Evolutionary conservation across 2,329 filamentous ascomycete species (phyloP), one percentile per base, ranked within the genome.

Genomic region (Ophiostoma ulmi): DNA sequence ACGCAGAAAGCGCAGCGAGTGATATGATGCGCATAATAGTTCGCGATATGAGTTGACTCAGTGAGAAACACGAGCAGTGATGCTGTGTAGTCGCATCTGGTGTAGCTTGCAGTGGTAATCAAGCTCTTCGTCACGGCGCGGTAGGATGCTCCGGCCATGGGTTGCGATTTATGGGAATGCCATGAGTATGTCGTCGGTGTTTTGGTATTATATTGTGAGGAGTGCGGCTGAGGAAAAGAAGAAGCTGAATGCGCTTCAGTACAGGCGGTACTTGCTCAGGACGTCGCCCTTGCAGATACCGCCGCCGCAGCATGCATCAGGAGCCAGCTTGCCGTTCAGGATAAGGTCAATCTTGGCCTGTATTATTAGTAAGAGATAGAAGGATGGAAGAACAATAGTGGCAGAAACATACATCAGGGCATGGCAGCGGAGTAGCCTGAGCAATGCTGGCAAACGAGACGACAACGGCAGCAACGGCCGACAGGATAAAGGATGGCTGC

Each of bases 261-360:
- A 36, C 44, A 41, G 48, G 14, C 64, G 26, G 41, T 69, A 35
- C 73, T 72, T 73, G 69, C 84, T 75, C 63, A 86, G 82, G 67
- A 85, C 82, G 72, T 84, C 81, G 69, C 81, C 81, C 70, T 83
- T 82, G 77, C 84, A 86, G 44, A 78, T 78, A 68, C 85, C 84
- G 73, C 86, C 85, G n/a, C 82, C 83, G 76, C 85, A 87, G 76
- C 85, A 86, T 14, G 78, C 81, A 38, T 84, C 81, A n/a, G 83
- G 80, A 26, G 80, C 79, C 72, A 84, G 78, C 38, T 81, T 76
- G 69, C 84, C 83, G 38, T 78, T 81, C 66, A 86, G 80, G 55
- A 86, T 86, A 17, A 77, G 75, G 73, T 83, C 81, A 69, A 80
- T 75, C 72, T 79, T 80, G 20, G 74, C 70, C 78, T 80, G 72